A percentile compares a stretch with the other conserved stretches of the same genome.
These are phyloP conservation scores for Sesbania bispinosa DNA, from an alignment of 306 rosid species.

Conservation along the genomic window DNA sequence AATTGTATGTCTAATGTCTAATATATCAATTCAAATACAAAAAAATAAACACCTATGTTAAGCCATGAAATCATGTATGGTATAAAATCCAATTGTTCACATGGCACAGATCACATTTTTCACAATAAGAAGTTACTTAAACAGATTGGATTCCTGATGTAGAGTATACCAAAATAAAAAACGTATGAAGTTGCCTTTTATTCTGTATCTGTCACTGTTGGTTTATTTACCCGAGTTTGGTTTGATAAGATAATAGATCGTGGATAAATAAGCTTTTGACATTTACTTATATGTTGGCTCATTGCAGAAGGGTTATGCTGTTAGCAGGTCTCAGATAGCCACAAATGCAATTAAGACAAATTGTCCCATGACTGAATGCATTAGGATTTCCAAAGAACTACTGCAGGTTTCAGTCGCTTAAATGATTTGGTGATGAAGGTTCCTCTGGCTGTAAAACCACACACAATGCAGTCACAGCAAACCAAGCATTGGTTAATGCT, in stretches of 20 bases:
- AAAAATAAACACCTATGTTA: not conserved
- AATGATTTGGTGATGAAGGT: conserved; percentile 19
- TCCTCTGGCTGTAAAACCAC: not conserved
- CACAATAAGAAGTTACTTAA: not conserved
- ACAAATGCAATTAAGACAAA: conserved; percentile 85
- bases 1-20: not conserved
- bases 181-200: not conserved
- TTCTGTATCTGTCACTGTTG: too few relatives aligned
- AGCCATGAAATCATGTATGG: conserved; percentile 16
- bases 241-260: not conserved
- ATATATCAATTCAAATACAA: not conserved
- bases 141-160: not conserved
- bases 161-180: not conserved
- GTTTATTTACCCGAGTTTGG: not conserved
- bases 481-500: conserved; percentile 4
- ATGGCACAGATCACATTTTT: not conserved
- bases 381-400: conserved; percentile 71
- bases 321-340: conserved; percentile 79
- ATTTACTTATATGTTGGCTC: conserved; percentile 7
- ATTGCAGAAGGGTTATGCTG: conserved; percentile 85
- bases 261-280: too few relatives aligned
- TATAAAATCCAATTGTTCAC: not conserved
- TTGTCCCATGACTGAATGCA: conserved; percentile 81
- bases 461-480: not conserved
- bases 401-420: conserved; percentile 14